Base-by-base conservation (phyloP, 2,329 filamentous ascomycete genomes). In the Penicillium polonicum region DNA sequence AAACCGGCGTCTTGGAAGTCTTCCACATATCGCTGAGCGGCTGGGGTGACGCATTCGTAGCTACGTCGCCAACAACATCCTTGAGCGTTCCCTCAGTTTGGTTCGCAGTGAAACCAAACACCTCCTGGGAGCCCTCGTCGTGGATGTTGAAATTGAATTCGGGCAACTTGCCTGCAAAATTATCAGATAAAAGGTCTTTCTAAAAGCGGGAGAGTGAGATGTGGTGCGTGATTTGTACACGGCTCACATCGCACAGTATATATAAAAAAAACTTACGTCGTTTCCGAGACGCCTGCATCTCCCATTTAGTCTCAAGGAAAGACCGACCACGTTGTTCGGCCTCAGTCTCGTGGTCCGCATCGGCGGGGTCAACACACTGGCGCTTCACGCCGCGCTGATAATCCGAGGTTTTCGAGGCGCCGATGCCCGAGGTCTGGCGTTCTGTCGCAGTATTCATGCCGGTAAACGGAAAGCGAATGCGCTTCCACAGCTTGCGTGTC, bases 401-500 rank as follows among this genome's bases (percentile, higher is more conserved):
- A 5, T 61, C 61, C 6, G 63, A 60, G 55, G 65, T 66, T 31
- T 66, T 68, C 17, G 70, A 66, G 10, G 59, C 41, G 52, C 73
- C 76, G 50, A 78, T 76, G 31, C 74, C 74, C 4, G 69, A 64
- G 35, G 67, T 64, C 8, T 69, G 64, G 13, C 67, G 60, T 52
- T 63, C 65, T 29, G 59, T 50, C 44, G 52, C 60, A 19, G 60
- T 64, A 54, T 67, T 70, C 69, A 73, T 72, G 54, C 64, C 67
- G 58, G 70, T 67, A 54, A 75, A 75, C 4, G 71, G 72, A 7
- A 69, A 65, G 29, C 69, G 69, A 57, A 79, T 72, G 48, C 78
- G 73, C 62, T 79, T 80, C 78, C 78, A 80, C 54, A 80, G 69
- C 55, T 78, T 80, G 48, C 75, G 75, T 39, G 76, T 69, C 41